A percentile compares a stretch with the other conserved stretches of the same genome.
phyloP scores from a whole-genome alignment of 1,284 basidiomycete genomes.

The Pseudozyma pruni region DNA sequence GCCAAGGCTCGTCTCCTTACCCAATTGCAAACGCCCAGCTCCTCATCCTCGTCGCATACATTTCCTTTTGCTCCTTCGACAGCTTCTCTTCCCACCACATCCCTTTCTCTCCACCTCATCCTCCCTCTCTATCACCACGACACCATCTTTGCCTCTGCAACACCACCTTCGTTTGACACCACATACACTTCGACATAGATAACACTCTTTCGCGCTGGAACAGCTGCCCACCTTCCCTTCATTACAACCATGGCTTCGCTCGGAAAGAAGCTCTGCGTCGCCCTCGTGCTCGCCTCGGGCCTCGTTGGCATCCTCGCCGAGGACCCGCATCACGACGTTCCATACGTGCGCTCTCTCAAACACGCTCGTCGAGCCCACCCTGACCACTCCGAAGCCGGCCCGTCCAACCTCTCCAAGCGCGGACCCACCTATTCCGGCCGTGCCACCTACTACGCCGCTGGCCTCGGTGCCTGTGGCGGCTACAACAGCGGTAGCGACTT shows the following conservation, averaged over 20 bases:
- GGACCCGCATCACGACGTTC: slow-evolving; percentile 6
- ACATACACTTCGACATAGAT: slow-evolving; percentile 2
- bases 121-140: not conserved
- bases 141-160: not conserved
- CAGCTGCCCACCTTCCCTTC: slow-evolving; percentile 9
- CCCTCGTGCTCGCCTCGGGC: slow-evolving; percentile 19
- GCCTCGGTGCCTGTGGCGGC: slow-evolving; percentile 46
- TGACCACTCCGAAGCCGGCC: slow-evolving; percentile 4
- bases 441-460: slow-evolving; percentile 46
- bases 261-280: slow-evolving; percentile 15
- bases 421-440: slow-evolving; percentile 28
- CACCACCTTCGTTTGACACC: slow-evolving; percentile 1
- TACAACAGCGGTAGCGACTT: slow-evolving; percentile 38
- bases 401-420: slow-evolving; percentile 28
- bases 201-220: slow-evolving; percentile 15
- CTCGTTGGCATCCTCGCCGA: slow-evolving; percentile 5
- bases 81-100: slow-evolving; percentile 3
- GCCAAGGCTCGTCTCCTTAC: no score
- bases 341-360: slow-evolving; percentile 26
- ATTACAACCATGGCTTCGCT: slow-evolving; percentile 16
- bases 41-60: not conserved
- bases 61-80: not conserved
- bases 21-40: no score
- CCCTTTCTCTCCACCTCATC: not conserved
- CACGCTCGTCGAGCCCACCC: slow-evolving; percentile 22